Percentiles rank a stretch among this genome's conserved stretches.
These are phyloP conservation scores for Ophiocordyceps unilateralis DNA, from an alignment of 2,329 filamentous ascomycete genomes.

Conservation along the genomic window DNA sequence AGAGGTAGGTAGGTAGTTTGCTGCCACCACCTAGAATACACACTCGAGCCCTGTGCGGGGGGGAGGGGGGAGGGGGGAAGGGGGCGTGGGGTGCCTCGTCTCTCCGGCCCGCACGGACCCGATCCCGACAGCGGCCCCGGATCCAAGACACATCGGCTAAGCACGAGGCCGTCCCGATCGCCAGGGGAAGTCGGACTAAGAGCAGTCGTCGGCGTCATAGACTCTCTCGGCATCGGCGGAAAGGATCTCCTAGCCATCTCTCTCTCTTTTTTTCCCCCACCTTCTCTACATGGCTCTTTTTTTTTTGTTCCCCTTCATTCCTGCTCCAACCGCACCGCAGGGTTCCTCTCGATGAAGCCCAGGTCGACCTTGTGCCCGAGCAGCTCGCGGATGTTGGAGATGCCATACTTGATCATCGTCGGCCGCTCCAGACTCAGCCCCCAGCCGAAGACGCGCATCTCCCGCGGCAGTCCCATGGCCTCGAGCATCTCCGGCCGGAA, in stretches of 20 bases:
- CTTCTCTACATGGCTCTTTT: neutral
- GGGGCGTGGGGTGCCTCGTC: neutral
- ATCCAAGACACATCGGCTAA: neutral
- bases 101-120: neutral
- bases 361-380: slow-evolving; percentile 92
- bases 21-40: no score
- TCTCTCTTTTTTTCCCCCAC: neutral
- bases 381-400: slow-evolving; percentile 80
- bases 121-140: neutral
- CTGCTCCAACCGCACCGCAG: slow-evolving; percentile 79
- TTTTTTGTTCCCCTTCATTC: slow-evolving; percentile 36
- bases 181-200: neutral
- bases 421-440: slow-evolving; percentile 82
- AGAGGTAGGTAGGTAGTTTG: no score
- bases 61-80: neutral
- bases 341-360: slow-evolving; percentile 79
- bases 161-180: no score
- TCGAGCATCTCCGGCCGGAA: slow-evolving; percentile 97
- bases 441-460: slow-evolving; percentile 89
- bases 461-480: slow-evolving; percentile 80
- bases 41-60: no score
- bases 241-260: neutral
- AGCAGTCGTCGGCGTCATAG: neutral
- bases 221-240: neutral
- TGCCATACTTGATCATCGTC: slow-evolving; percentile 92